phyloP scores from a whole-genome alignment of 768 basidiomycete species.

The Mycena haematopus region DNA sequence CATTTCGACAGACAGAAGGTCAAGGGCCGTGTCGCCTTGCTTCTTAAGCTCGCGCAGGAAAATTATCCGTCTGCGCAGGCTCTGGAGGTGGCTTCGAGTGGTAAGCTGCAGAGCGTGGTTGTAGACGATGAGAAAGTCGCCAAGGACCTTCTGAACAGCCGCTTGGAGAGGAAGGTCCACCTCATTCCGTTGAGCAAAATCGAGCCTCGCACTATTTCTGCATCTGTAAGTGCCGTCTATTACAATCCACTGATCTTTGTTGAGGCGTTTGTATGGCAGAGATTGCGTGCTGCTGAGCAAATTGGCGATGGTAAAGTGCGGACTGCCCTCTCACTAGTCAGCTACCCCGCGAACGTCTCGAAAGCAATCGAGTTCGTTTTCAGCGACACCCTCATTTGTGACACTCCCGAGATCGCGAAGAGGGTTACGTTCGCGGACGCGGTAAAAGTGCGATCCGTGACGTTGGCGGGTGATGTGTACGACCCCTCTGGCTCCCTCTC shows the following conservation, averaged over 20 bases:
- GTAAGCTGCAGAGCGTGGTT: constrained; percentile 90
- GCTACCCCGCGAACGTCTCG: constrained; percentile 79
- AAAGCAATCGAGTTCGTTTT: constrained; percentile 95
- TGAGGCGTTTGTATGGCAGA: constrained; percentile 50
- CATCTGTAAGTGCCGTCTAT: constrained; percentile 46
- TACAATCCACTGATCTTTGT: background rate
- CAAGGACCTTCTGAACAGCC: constrained; percentile 76
- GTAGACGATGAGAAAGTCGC: constrained; percentile 91
- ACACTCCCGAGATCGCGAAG: constrained; percentile 87
- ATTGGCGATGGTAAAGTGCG: constrained; percentile 83
- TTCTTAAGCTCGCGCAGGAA: constrained; percentile 74
- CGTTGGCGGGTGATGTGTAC: constrained; percentile 93
- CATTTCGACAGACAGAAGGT: constrained; percentile 86
- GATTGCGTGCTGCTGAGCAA: constrained; percentile 73
- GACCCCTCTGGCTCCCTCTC: constrained; percentile 94
- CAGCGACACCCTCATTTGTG: constrained; percentile 90
- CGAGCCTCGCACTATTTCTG: constrained; percentile 55
- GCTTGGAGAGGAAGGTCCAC: constrained; percentile 86
- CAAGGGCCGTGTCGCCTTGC: constrained; percentile 89
- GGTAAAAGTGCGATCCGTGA: constrained; percentile 82
- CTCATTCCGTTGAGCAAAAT: constrained; percentile 96
- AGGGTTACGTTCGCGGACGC: constrained; percentile 80
- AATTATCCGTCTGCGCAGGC: constrained; percentile 87
- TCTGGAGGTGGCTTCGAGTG: constrained; percentile 90
- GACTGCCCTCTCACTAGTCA: constrained; percentile 87